Conservation (phyloP, 352 stramenopile genomes). For the Proteromonas lacertae region DNA sequence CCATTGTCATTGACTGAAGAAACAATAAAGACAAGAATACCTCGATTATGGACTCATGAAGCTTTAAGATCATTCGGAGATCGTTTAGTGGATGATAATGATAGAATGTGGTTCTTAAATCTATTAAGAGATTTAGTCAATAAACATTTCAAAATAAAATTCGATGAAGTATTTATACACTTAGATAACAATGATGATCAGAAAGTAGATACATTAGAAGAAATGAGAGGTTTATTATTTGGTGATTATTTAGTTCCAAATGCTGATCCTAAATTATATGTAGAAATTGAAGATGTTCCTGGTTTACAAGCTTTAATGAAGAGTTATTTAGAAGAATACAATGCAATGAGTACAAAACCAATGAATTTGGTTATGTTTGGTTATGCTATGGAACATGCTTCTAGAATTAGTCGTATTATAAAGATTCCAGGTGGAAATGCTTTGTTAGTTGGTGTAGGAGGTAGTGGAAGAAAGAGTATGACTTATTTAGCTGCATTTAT, state of each 20-base stretch:
- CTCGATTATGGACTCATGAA: conserved; percentile 50
- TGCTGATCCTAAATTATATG: conserved; percentile 9
- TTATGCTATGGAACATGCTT: conserved; percentile 71
- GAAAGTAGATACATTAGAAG: no score
- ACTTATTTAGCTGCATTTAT: conserved; percentile 57
- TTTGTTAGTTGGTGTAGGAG: conserved; percentile 57
- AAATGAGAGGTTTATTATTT: conserved; percentile 59
- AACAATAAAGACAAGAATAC: conserved; percentile 24
- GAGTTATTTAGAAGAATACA: conserved; percentile 53
- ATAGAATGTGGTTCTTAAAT: conserved; percentile 55
- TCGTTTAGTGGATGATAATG: conserved; percentile 49
- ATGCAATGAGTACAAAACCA: conserved; percentile 44
- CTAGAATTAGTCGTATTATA: conserved; percentile 44
- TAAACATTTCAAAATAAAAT: conserved; percentile 40
- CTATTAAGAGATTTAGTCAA: conserved; percentile 39
- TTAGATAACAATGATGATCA: conserved; percentile 20
- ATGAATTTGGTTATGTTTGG: conserved; percentile 84
- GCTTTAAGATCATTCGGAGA: conserved; percentile 52
- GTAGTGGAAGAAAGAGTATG: conserved; percentile 52
- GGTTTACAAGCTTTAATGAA: conserved; percentile 41
- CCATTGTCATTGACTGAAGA: conserved; percentile 26
- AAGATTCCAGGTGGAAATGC: conserved; percentile 68
- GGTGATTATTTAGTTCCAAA: conserved; percentile 36
- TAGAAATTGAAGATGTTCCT: conserved; percentile 23
- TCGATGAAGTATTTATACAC: conserved; percentile 37